phyloP scores from a whole-genome alignment of 2,329 filamentous ascomycete genomes.

The Phyllosticta capitalensis region DNA sequence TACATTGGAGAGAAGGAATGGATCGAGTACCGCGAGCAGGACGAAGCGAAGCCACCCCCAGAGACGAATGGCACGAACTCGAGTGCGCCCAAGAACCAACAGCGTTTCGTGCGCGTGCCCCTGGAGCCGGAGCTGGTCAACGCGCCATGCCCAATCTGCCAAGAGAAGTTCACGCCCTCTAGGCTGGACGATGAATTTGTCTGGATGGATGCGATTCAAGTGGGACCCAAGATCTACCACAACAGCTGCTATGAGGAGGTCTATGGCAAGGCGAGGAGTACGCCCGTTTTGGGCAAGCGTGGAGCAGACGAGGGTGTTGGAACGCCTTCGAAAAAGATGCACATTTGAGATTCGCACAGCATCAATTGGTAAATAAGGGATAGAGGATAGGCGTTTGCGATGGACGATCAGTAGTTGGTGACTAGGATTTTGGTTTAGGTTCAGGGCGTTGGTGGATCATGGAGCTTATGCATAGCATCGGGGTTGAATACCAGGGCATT shows the following conservation, averaged over 20 bases:
- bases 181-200: conserved; percentile 94
- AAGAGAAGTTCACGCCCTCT: conserved; percentile 85
- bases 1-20: conserved; percentile 93
- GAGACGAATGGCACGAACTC: conserved; percentile 32
- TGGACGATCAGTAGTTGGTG: background rate
- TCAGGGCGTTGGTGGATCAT: background rate
- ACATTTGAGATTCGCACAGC: background rate
- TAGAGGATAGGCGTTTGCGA: conserved; percentile 10
- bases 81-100: conserved; percentile 43
- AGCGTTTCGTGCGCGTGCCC: conserved; percentile 73
- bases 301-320: conserved; percentile 1
- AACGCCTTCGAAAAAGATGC: conserved; percentile 11
- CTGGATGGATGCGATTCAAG: conserved; percentile 78
- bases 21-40: conserved; percentile 73
- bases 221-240: conserved; percentile 76
- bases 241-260: conserved; percentile 75
- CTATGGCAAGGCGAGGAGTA: conserved; percentile 19
- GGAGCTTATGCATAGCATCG: background rate
- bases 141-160: conserved; percentile 82
- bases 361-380: conserved; percentile 3
- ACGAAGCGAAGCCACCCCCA: conserved; percentile 44
- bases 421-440: background rate
- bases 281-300: conserved; percentile 28
- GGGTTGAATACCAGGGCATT: background rate
- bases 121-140: conserved; percentile 66